phyloP scores from a whole-genome alignment of 345 rosid species.

The Linum lewisii region DNA sequence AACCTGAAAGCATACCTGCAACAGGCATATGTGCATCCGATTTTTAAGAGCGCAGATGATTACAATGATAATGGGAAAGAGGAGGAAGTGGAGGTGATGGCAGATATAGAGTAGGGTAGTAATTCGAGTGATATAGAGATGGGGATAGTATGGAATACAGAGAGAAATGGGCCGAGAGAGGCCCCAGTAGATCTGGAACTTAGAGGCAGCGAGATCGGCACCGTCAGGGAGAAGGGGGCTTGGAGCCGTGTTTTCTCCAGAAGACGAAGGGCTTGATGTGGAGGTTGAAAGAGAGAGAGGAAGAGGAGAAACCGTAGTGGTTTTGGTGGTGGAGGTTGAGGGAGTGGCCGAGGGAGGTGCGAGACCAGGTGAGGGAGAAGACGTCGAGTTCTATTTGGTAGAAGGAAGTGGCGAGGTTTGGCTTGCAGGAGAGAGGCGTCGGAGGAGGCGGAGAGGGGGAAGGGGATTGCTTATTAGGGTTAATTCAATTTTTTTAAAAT shows the following conservation, averaged over 20 bases:
- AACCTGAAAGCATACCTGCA: no score
- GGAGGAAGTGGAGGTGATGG: no score
- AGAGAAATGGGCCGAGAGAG: constrained; percentile 57
- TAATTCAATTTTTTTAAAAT: no score
- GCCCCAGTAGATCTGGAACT: constrained; percentile 65
- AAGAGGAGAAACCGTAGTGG: constrained; percentile 26
- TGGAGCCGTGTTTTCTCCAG: constrained; percentile 78
- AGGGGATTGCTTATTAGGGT: no score
- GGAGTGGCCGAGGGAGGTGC: constrained; percentile 67
- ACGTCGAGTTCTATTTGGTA: constrained; percentile 72
- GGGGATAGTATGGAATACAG: no score
- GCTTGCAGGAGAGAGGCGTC: constrained; percentile 29
- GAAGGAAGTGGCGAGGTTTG: constrained; percentile 52
- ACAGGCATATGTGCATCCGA: no score
- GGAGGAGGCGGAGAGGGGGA: constrained; percentile 24
- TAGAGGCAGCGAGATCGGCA: constrained; percentile 8
- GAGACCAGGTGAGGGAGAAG: constrained; percentile 83
- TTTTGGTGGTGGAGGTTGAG: constrained; percentile 54
- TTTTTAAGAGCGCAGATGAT: no score
- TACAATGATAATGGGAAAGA: no score
- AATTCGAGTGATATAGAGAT: no score
- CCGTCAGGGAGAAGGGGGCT: constrained; percentile 18
- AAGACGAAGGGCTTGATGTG: constrained; percentile 56
- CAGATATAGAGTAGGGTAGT: no score
- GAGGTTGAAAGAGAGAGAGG: constrained; percentile 59